Conservation (phyloP, 352 stramenopile species). For the Phytophthora ohioensis region DNA sequence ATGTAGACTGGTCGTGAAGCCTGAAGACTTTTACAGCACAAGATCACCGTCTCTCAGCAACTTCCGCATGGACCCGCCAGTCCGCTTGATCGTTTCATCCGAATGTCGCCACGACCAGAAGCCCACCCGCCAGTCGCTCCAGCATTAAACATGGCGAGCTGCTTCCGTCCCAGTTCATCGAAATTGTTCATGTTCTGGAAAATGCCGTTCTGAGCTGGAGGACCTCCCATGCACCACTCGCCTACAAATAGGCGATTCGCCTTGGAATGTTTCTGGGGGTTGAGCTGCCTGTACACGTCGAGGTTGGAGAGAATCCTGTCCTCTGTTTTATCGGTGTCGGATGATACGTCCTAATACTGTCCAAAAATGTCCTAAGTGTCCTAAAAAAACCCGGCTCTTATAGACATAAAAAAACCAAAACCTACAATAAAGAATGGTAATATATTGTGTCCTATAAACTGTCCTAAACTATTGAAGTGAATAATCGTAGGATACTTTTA, state of each 20-base stretch:
- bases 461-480: too few species aligned
- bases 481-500: too few species aligned
- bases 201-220: constrained; percentile 25
- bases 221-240: constrained; percentile 57
- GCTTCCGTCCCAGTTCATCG: constrained; percentile 32
- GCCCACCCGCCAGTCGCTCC: constrained; percentile 39
- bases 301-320: constrained; percentile 23
- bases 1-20: not conserved
- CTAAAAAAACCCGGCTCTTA: too few species aligned
- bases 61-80: constrained; percentile 34
- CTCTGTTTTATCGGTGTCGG: constrained; percentile 9
- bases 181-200: constrained; percentile 38
- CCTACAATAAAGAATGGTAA: too few species aligned
- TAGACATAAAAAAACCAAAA: too few species aligned
- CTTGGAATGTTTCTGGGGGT: constrained; percentile 11
- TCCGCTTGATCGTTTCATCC: constrained; percentile 36
- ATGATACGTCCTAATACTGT: too few species aligned
- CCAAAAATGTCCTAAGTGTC: too few species aligned
- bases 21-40: not conserved
- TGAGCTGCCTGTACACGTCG: constrained; percentile 27
- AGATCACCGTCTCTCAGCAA: not conserved
- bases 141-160: constrained; percentile 40
- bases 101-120: constrained; percentile 59
- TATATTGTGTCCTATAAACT: too few species aligned
- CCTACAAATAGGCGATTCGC: constrained; percentile 44